Conservation (phyloP, 768 basidiomycete genomes). For the Russula lepida region DNA sequence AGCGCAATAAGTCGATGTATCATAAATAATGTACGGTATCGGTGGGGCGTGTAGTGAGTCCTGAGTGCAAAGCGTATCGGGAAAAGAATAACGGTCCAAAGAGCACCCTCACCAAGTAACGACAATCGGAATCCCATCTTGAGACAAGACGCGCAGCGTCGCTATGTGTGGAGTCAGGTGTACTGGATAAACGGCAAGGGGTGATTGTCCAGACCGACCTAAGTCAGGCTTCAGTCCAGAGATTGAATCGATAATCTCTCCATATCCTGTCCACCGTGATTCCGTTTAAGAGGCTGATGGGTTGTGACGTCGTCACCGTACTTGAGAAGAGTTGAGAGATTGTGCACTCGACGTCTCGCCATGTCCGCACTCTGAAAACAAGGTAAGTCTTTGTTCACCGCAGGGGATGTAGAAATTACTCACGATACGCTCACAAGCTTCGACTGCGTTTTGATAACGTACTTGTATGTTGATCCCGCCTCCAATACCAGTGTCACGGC, state of each 20-base stretch:
- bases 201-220: neutral
- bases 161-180: neutral
- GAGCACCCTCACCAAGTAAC: conserved; percentile 10
- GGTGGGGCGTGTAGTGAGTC: conserved; percentile 11
- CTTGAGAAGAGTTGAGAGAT: conserved; percentile 53
- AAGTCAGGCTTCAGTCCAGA: conserved; percentile 35
- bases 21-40: conserved; percentile 17
- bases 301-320: conserved; percentile 25
- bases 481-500: conserved; percentile 59
- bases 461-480: conserved; percentile 59
- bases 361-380: conserved; percentile 46
- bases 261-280: conserved; percentile 59
- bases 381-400: neutral
- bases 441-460: conserved; percentile 55
- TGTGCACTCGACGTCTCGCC: conserved; percentile 54
- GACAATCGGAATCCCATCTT: neutral
- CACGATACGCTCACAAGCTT: conserved; percentile 67
- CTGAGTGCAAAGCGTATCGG: conserved; percentile 8
- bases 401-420: conserved; percentile 24
- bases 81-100: conserved; percentile 3
- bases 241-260: conserved; percentile 56
- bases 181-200: neutral
- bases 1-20: conserved; percentile 17
- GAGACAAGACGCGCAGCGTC: conserved; percentile 6
- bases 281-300: conserved; percentile 38